Base-by-base conservation (phyloP, 352 stramenopile genomes). In the Phytophthora sojae region DNA sequence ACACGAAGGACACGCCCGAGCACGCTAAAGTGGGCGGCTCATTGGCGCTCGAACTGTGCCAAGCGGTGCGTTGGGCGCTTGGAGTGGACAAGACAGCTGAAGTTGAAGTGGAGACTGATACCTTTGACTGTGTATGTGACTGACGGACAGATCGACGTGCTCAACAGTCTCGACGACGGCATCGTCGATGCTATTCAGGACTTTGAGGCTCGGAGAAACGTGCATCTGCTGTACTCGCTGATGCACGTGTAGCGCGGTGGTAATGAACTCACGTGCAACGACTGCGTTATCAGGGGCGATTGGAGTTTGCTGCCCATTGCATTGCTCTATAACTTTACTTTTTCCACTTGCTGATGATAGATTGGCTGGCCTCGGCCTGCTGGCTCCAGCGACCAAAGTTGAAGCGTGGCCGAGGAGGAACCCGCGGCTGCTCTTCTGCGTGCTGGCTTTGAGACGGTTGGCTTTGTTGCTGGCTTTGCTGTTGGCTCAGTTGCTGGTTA, bases 1-100 rank as follows among this genome's bases (percentile, higher is more conserved):
- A 97, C 74, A 95, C 90, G 14, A 95, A 94, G 57, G 91, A 97
- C 67, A 95, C 90, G 19, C 86, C 91, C 15, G 81, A 96, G 37
- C 86, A 96, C 68, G 91, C 91, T 51, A 92, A 94, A 79, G 89
- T 91, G 45, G 90, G 90, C 62, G 90, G 89, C 4, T 86, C 85
- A 7, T 79, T 96, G 32, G 87, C 89, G 15, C 75, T 97, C 15
- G 86, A 95, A 55, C 67, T 97, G 9, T 95, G 88, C 44, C 77
- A 91, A 68, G 73, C 82, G 69, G 85, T 92, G 61, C 7, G 52
- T 61, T 42, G 11, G 15, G 35, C 2, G 32, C 2, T 39, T 39
- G 14, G 32, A 15, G 32, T 9, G 30, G 32, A 12, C 2, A 7
- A 12, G 14, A 42, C 21, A 21, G 35, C 15, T 42, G 35, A 42